These are phyloP conservation scores for Cyamopsis tetragonoloba DNA, from an alignment of 306 rosid species.

Conservation along the genomic window DNA sequence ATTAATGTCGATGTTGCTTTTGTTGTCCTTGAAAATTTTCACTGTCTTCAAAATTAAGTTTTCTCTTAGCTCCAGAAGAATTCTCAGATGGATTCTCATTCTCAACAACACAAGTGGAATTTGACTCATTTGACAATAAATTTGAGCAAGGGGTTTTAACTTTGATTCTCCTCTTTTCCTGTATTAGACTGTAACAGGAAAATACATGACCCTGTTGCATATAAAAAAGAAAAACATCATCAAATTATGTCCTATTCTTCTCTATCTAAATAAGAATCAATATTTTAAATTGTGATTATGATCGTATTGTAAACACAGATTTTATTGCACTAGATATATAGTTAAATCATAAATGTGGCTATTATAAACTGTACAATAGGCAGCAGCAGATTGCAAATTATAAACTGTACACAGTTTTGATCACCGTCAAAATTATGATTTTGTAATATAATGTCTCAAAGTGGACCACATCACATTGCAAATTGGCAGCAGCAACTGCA, in stretches of 20 bases:
- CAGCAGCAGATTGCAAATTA: too few species aligned
- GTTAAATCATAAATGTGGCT: too few species aligned
- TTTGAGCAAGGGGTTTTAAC: conserved; percentile 50
- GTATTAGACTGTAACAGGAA: conserved; percentile 68
- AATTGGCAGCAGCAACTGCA: too few species aligned
- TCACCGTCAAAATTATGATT: too few species aligned
- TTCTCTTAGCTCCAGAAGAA: conserved; percentile 63
- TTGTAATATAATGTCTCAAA: too few species aligned
- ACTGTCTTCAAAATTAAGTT: conserved; percentile 52
- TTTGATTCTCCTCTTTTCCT: conserved; percentile 39
- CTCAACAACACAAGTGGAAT: conserved; percentile 46
- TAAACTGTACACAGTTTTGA: too few species aligned
- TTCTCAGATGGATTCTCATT: conserved; percentile 43
- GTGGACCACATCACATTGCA: too few species aligned
- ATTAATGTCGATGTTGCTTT: conserved; percentile 46
- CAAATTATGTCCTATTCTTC: neutral
- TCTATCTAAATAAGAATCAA: neutral
- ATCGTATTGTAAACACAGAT: too few species aligned
- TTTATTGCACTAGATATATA: too few species aligned
- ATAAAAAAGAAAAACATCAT: conserved; percentile 2
- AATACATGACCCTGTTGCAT: conserved; percentile 61
- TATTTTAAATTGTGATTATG: too few species aligned
- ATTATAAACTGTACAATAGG: too few species aligned
- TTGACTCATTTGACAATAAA: conserved; percentile 37
- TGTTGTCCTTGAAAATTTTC: conserved; percentile 43